Percentiles rank a stretch among this genome's conserved stretches.
Evolutionary conservation across 345 rosid species (phyloP).

Genomic region (Zanthoxylum bungeanum): DNA sequence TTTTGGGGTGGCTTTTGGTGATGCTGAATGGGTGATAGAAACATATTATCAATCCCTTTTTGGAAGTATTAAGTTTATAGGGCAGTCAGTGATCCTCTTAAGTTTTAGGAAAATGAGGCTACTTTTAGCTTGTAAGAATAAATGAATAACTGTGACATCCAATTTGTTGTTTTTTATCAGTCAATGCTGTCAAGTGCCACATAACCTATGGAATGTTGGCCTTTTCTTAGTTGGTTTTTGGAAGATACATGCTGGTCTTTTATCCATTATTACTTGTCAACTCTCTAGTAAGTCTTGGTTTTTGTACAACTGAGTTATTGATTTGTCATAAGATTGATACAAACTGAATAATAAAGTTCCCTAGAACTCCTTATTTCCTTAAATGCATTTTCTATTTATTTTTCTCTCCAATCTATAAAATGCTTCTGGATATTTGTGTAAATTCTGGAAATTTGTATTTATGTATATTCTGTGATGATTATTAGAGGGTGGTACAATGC

Average conservation of each 20-base stretch:
- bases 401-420: not conserved
- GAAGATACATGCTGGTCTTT: too few species aligned
- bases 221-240: not conserved
- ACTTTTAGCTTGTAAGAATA: not conserved
- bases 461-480: not conserved
- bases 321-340: too few species aligned
- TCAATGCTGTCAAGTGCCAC: not conserved
- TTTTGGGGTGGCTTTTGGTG: too few species aligned
- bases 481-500: not conserved
- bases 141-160: not conserved
- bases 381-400: not conserved
- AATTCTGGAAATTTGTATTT: not conserved
- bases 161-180: not conserved
- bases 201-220: not conserved
- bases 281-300: not conserved
- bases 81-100: not conserved
- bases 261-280: too few species aligned
- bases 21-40: not conserved
- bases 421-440: not conserved
- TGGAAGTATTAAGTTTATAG: not conserved
- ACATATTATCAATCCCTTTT: not conserved
- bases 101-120: not conserved
- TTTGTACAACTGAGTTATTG: not conserved
- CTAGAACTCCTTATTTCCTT: slow-evolving; percentile 1
- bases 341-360: not conserved